phyloP scores from a whole-genome alignment of 495 filamentous ascomycete species.

The Paragyromitra xinjiangensis region DNA sequence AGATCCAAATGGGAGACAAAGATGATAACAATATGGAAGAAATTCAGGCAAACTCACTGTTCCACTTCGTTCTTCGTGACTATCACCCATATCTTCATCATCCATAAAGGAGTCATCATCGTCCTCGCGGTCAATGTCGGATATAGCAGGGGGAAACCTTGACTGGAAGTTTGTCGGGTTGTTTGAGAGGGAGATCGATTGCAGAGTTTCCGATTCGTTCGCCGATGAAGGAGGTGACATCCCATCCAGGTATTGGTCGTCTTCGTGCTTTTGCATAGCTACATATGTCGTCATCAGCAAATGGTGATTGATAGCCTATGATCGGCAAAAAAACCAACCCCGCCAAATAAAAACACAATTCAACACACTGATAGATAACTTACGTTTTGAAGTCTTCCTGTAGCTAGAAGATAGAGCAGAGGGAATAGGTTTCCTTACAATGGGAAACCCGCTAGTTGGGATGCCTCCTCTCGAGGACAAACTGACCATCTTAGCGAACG shows the following conservation, averaged over 20 bases:
- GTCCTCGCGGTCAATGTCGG: slow-evolving; percentile 47
- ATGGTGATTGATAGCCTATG: slow-evolving; percentile 46
- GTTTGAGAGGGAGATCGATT: slow-evolving; percentile 51
- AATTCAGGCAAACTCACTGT: slow-evolving; percentile 47
- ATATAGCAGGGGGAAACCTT: slow-evolving; percentile 47
- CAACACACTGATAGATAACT: slow-evolving; percentile 9
- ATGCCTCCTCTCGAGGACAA: slow-evolving; percentile 41
- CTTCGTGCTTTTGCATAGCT: slow-evolving; percentile 52
- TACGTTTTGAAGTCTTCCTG: slow-evolving; percentile 50
- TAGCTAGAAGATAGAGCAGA: slow-evolving; percentile 41
- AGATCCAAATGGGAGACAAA: background rate
- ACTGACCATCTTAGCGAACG: slow-evolving; percentile 68
- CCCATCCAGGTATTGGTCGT: slow-evolving; percentile 54
- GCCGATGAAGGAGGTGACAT: slow-evolving; percentile 57
- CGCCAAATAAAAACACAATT: slow-evolving; percentile 23
- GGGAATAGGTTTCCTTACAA: slow-evolving; percentile 42
- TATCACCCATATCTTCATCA: slow-evolving; percentile 53
- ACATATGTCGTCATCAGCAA: slow-evolving; percentile 44
- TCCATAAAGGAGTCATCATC: slow-evolving; percentile 55
- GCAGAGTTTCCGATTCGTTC: slow-evolving; percentile 56
- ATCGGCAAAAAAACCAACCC: slow-evolving; percentile 27
- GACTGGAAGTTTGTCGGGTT: slow-evolving; percentile 48
- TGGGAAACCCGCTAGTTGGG: slow-evolving; percentile 29
- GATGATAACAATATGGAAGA: background rate
- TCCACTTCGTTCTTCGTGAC: slow-evolving; percentile 48